Conservation (phyloP, 2,329 filamentous ascomycete genomes). For the Fusarium austroafricanum region DNA sequence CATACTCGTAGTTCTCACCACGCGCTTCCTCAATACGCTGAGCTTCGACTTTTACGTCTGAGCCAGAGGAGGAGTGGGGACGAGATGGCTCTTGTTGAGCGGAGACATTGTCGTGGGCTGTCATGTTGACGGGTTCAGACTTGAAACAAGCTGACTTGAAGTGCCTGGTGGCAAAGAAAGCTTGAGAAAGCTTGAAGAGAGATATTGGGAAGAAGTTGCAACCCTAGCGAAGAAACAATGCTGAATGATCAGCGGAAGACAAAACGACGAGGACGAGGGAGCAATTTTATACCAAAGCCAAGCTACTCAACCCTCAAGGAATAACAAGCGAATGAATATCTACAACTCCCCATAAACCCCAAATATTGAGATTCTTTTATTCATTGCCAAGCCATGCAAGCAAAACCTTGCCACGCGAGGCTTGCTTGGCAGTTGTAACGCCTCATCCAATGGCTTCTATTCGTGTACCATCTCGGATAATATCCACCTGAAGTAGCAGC, state of each 20-base stretch:
- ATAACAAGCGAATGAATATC: not conserved
- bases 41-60: conserved; percentile 9
- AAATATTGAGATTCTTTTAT: conserved; percentile 3
- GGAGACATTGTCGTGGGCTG: conserved; percentile 4
- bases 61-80: conserved; percentile 37
- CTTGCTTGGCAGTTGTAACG: conserved; percentile 14
- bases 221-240: not conserved
- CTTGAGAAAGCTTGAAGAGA: not conserved
- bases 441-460: not conserved
- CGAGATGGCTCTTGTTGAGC: conserved; percentile 9
- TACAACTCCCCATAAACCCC: not conserved
- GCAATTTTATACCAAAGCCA: conserved; percentile 23
- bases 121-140: conserved; percentile 6
- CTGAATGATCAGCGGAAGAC: not conserved
- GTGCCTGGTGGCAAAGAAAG: not conserved
- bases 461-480: not conserved
- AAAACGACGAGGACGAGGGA: not conserved
- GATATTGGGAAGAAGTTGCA: not conserved
- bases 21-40: conserved; percentile 33
- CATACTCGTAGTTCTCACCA: conserved; percentile 27
- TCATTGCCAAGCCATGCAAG: conserved; percentile 22
- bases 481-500: not conserved
- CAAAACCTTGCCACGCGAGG: conserved; percentile 20
- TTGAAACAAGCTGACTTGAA: not conserved
- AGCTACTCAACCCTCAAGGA: conserved; percentile 13